Evolutionary conservation across 306 rosid species (phyloP).

Genomic region (Sindora glabra): DNA sequence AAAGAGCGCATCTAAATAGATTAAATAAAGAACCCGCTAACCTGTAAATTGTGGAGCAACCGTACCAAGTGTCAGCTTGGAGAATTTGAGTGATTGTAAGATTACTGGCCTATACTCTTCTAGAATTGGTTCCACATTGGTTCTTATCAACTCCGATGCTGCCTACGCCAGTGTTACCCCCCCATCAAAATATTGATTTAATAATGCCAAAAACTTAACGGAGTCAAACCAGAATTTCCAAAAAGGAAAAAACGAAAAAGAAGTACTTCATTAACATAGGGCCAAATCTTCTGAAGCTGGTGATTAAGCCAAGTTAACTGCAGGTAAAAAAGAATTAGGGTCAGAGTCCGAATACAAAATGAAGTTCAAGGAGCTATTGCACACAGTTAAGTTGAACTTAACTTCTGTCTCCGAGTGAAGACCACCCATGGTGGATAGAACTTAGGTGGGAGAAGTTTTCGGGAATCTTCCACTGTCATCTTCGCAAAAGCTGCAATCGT

Average conservation of each 20-base stretch:
- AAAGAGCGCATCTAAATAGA: too few species aligned
- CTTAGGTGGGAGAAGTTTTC: conserved; percentile 49
- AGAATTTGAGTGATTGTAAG: conserved; percentile 69
- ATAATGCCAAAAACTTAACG: neutral
- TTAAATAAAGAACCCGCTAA: conserved; percentile 4
- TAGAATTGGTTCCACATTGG: conserved; percentile 66
- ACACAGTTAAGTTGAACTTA: conserved; percentile 25
- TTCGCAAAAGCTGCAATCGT: conserved; percentile 71
- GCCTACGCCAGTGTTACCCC: conserved; percentile 45
- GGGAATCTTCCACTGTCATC: conserved; percentile 79
- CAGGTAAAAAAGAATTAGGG: conserved; percentile 21
- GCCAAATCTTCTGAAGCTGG: conserved; percentile 68
- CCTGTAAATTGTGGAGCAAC: conserved; percentile 95
- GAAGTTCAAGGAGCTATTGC: neutral
- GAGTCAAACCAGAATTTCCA: neutral
- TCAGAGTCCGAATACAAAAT: conserved; percentile 7
- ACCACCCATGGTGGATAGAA: conserved; percentile 82
- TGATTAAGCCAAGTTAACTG: conserved; percentile 82
- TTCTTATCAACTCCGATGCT: conserved; percentile 70
- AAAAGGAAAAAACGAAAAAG: neutral
- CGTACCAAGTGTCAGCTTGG: conserved; percentile 79
- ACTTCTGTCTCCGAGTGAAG: conserved; percentile 73
- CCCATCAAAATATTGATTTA: neutral
- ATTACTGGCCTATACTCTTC: conserved; percentile 64
- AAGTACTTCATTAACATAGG: conserved; percentile 64